Conservation (phyloP, 1,284 basidiomycete species). For the Cystobasidium slooffiae region DNA sequence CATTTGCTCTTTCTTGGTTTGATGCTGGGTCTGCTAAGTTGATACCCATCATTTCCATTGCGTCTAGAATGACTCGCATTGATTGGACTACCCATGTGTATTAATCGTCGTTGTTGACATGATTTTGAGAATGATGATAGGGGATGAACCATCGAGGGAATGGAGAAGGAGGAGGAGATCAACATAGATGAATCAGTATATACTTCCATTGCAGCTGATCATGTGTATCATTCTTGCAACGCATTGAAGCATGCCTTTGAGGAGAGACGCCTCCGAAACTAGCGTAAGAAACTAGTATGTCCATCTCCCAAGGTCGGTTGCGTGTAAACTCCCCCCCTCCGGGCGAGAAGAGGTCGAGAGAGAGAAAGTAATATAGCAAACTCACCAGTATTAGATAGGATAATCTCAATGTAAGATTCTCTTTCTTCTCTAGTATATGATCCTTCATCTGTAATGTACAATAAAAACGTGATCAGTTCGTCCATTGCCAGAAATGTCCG, state of each 20-base stretch:
- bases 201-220: too few relatives aligned
- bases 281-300: neutral
- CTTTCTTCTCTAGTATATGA: constrained; percentile 89
- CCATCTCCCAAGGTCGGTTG: neutral
- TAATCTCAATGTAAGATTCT: constrained; percentile 96
- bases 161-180: too few relatives aligned
- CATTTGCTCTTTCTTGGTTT: constrained; percentile 74
- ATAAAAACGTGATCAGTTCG: neutral
- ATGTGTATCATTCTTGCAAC: too few relatives aligned
- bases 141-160: too few relatives aligned
- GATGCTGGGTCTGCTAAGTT: constrained; percentile 63
- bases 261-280: too few relatives aligned
- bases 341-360: too few relatives aligned
- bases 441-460: constrained; percentile 54
- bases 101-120: too few relatives aligned
- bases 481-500: neutral
- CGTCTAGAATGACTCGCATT: constrained; percentile 73
- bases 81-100: constrained; percentile 49
- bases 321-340: neutral
- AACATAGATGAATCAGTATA: too few relatives aligned
- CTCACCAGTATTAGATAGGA: constrained; percentile 82
- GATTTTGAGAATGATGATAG: too few relatives aligned
- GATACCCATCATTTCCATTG: constrained; percentile 76
- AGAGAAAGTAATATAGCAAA: constrained; percentile 54
- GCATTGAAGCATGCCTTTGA: too few relatives aligned